Base-by-base conservation (phyloP, 345 rosid species). In the Eucalyptus cladocalyx region DNA sequence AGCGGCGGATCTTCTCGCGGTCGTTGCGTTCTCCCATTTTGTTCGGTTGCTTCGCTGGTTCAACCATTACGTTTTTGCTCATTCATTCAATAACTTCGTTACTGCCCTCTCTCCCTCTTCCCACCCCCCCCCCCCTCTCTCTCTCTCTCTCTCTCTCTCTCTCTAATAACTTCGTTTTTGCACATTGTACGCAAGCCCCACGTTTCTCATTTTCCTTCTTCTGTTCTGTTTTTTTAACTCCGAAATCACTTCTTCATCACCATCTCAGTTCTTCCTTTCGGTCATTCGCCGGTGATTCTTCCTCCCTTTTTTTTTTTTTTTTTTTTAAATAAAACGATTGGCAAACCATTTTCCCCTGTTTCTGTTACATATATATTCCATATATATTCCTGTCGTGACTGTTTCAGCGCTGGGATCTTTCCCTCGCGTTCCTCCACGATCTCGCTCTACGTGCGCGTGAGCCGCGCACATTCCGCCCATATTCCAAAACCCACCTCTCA, bases 401-500 rank as follows among this genome's bases (percentile, higher is more conserved):
- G 15, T n/a, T n/a, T 65, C 37, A 21, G 83, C 28, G 47, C 23
- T 40, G 47, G 83, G 32, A 37, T 87, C 60, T 87, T 51, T 21
- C n/a, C 21, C 72, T 87, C 19, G 54, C 26, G 26, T 16, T 43
- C 80, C 53, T 87, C 88, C 88, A 62, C 88, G 56, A 43, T 87
- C 88, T 45, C 81, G n/a, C 53, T 72, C 10, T 32, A 42, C 86
- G 89, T 88, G 51, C 81, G 54, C n/a, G 40, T 26, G 81, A 43
- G n/a, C 18, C 89, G 86, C 93, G 42, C 24, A 9, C 51, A 87
- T 91, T 87, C 88, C 88, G 92, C 93, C 90, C 3, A 23, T 87
- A 28, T 49, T 43, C 76, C 80, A 62, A 60, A 87, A 60, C 88
- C 49, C 49, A 40, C 80, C 34, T 30, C 69, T 3, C 58, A 12